Evolutionary conservation across 331 rosid species (phyloP).

Genomic region (Erythrophleum ivorense): DNA sequence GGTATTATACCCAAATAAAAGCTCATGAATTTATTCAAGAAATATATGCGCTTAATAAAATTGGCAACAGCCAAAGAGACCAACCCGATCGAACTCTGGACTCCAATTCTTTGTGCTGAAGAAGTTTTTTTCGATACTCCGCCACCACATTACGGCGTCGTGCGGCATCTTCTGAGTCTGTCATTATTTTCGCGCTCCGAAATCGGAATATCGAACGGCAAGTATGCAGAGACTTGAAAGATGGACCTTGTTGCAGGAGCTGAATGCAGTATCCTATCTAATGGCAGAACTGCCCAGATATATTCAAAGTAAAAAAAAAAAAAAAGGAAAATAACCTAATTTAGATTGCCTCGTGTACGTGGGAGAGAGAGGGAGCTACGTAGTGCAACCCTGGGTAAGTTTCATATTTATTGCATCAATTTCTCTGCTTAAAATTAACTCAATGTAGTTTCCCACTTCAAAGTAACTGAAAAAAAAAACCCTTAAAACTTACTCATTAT

Average conservation of each 20-base stretch:
- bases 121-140: conserved; percentile 81
- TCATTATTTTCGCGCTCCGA: conserved; percentile 40
- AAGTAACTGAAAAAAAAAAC: too few relatives aligned
- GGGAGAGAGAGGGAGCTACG: too few relatives aligned
- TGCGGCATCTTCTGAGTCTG: conserved; percentile 66
- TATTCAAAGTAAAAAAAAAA: neutral
- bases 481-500: too few relatives aligned
- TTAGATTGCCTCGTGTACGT: too few relatives aligned
- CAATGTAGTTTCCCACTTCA: too few relatives aligned
- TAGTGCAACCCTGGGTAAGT: too few relatives aligned
- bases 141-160: conserved; percentile 68
- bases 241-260: neutral
- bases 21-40: neutral
- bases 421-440: too few relatives aligned
- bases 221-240: conserved; percentile 5
- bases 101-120: conserved; percentile 86
- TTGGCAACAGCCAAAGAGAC: conserved; percentile 22
- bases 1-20: neutral
- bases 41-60: neutral
- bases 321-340: neutral
- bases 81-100: conserved; percentile 84
- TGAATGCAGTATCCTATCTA: neutral
- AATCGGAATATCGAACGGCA: conserved; percentile 1
- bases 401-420: too few relatives aligned
- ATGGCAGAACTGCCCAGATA: neutral